A percentile compares a stretch with the other conserved stretches of the same genome.
phyloP scores from a whole-genome alignment of 257 asterid genomes.

The Plantago elongata region DNA sequence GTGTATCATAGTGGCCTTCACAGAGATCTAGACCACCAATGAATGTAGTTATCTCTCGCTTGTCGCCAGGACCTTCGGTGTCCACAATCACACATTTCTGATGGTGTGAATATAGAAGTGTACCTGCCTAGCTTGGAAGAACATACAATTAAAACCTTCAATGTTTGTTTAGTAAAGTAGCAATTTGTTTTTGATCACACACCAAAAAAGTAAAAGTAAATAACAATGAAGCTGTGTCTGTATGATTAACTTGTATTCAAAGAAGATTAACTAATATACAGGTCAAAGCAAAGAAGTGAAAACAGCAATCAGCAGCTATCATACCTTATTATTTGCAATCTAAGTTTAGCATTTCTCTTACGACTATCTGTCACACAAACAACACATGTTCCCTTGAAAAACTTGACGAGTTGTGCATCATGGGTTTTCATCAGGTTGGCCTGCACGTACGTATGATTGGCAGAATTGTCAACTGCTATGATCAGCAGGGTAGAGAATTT shows the following conservation, averaged over 20 bases:
- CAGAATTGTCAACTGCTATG: too few species aligned
- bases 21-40: constrained; percentile 94
- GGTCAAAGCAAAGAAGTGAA: constrained; percentile 26
- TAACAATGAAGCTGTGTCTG: too few species aligned
- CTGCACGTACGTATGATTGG: constrained; percentile 32
- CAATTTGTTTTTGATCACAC: background rate
- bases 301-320: constrained; percentile 8
- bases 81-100: constrained; percentile 97
- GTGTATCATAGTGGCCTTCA: constrained; percentile 97
- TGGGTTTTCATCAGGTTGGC: constrained; percentile 89
- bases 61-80: constrained; percentile 73
- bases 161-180: background rate
- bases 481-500: too few species aligned
- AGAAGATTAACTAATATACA: constrained; percentile 10
- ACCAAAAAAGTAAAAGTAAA: background rate
- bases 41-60: constrained; percentile 70
- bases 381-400: constrained; percentile 86
- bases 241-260: background rate
- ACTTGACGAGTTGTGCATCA: constrained; percentile 83
- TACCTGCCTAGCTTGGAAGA: too few species aligned
- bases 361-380: constrained; percentile 83
- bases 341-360: too few species aligned
- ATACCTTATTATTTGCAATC: constrained; percentile 89
- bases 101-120: constrained; percentile 91
- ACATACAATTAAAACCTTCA: too few species aligned